Evolutionary conservation across 2,329 filamentous ascomycete genomes (phyloP).

Genomic region (Westerdykella sp.): DNA sequence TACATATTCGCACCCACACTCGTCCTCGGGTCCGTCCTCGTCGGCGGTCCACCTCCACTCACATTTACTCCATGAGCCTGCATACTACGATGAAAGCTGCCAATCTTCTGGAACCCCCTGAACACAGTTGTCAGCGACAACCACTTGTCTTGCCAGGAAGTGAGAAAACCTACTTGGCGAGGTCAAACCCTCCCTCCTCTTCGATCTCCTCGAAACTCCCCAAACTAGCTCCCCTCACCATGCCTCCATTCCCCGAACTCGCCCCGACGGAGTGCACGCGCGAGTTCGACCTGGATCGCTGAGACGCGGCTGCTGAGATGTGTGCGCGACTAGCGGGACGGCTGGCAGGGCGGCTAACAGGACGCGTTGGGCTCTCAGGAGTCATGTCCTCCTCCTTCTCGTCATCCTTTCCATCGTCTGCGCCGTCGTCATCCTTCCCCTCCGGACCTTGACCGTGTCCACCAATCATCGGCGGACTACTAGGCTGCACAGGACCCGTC

Average conservation of each 20-base stretch:
- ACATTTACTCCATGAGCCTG: conserved; percentile 18
- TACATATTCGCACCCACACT: conserved; percentile 23
- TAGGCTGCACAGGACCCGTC: conserved; percentile 27
- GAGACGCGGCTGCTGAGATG: conserved; percentile 6
- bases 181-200: conserved; percentile 44
- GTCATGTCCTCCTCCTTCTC: conserved; percentile 29
- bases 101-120: conserved; percentile 47
- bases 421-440: conserved; percentile 22
- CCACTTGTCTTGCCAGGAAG: background rate
- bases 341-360: conserved; percentile 31
- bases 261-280: conserved; percentile 23
- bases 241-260: conserved; percentile 20
- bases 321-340: conserved; percentile 17
- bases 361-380: conserved; percentile 31
- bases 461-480: conserved; percentile 29
- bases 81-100: conserved; percentile 39
- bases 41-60: conserved; percentile 3
- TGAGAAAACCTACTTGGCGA: conserved; percentile 42
- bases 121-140: conserved; percentile 9
- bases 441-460: conserved; percentile 22
- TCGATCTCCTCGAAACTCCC: conserved; percentile 36
- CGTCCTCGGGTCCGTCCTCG: conserved; percentile 12
- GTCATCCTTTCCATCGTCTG: conserved; percentile 20
- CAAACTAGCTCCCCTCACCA: conserved; percentile 33
- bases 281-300: conserved; percentile 27